Percentiles rank a stretch among this genome's conserved stretches.
Conservation (phyloP, 108 stramenopile genomes). For the Nitzschia sp. region DNA sequence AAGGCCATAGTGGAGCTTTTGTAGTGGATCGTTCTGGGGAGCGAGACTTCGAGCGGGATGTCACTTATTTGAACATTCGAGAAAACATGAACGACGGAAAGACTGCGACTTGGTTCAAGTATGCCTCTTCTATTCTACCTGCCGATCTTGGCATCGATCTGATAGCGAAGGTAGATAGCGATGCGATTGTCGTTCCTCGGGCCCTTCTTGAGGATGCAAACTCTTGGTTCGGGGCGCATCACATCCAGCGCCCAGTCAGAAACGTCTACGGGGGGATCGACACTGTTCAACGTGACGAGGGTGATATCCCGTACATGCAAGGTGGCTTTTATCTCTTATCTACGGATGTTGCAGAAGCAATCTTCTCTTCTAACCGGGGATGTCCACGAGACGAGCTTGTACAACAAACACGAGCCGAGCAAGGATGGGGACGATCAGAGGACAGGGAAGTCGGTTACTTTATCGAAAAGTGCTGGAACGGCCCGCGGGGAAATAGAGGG, state of each 20-base stretch:
- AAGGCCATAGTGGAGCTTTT: neutral
- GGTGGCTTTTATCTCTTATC: constrained; percentile 13
- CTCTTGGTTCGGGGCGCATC: too few species aligned
- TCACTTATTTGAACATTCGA: neutral
- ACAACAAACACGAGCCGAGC: neutral
- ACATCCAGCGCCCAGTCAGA: constrained; percentile 1
- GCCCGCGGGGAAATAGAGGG: neutral
- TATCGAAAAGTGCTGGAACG: neutral
- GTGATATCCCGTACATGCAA: constrained; percentile 7
- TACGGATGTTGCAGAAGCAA: neutral
- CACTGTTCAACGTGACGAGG: neutral
- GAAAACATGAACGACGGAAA: too few species aligned
- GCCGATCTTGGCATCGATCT: constrained; percentile 9
- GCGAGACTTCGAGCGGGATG: neutral
- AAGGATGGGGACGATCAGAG: constrained; percentile 1
- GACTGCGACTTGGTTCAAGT: neutral
- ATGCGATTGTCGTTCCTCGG: neutral
- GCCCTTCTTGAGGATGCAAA: constrained; percentile 8
- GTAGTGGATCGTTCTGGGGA: neutral
- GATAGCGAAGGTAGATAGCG: too few species aligned
- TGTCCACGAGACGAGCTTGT: constrained; percentile 1
- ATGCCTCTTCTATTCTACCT: constrained; percentile 13
- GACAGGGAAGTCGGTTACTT: constrained; percentile 5
- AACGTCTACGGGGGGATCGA: neutral
- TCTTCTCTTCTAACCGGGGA: neutral